Evolutionary conservation across 805 yeast species (phyloP), one percentile per base, ranked within the genome.

Genomic region (Metschnikowia aberdeeniae): DNA sequence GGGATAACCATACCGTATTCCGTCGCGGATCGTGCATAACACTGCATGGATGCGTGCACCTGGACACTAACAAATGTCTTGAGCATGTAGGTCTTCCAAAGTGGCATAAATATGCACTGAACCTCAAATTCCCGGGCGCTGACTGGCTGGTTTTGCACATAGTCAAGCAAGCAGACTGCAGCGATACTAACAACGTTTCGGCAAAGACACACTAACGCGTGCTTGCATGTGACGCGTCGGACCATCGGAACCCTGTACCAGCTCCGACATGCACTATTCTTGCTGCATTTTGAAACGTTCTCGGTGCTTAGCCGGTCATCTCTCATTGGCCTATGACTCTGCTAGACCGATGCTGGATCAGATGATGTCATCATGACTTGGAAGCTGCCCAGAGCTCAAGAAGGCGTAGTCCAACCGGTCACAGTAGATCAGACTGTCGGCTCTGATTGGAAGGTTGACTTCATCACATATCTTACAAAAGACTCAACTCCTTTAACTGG

Each of bases 401-500:
- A 22, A 22, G 26, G 26, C 26, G 17, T 17, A 17, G 17, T 17
- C 17, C 17, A 17, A 17, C 17, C 17, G 17, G 17, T 17, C 17
- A 17, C 17, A 17, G 17, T 17, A 17, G 17, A 17, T 17, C 17
- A 17, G 17, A 17, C 17, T 17, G 17, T 17, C 17, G 17, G 17
- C 26, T 22, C 26, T 22, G 26, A 22, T 22, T 7, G 8, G 26
- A 5, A 22, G 3, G 26, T 6, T 22, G 26, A 22, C 8, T 22
- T 4, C 26, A 22, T 22, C 2, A 22, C 6, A 22, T 22, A 5
- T 22, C 26, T 3, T 22, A 39, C 36, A 39, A 31, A 13, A 39
- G 13, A 8, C 42, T 22, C 44, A 54, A 28, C 17, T 45, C 53
- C 13, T 37, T n/a, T 27, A 54, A 50, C 34, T 45, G 56, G 29